Evolutionary conservation across 306 rosid genomes (phyloP).

Genomic region (Castanea crenata): DNA sequence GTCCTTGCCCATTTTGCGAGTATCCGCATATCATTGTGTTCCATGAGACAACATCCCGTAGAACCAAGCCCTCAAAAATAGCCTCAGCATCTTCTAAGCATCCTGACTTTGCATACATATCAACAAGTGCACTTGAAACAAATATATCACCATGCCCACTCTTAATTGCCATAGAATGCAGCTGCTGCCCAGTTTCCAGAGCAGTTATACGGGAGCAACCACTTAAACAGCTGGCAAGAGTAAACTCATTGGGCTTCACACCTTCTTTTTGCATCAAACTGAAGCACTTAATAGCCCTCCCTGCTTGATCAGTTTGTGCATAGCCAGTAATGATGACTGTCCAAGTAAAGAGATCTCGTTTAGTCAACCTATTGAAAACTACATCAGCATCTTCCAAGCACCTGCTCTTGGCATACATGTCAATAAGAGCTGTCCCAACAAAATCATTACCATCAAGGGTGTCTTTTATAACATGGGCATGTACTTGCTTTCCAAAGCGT

Average conservation of each 20-base stretch:
- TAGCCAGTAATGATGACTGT: background rate
- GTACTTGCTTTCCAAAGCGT: constrained; percentile 37
- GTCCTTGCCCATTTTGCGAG: constrained; percentile 31
- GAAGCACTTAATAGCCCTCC: background rate
- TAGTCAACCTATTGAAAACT: constrained; percentile 1
- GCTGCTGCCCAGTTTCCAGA: constrained; percentile 4
- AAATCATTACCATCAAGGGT: constrained; percentile 31
- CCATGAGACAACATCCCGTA: constrained; percentile 30
- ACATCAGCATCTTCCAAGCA: constrained; percentile 20
- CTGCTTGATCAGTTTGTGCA: background rate
- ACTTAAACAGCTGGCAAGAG: constrained; percentile 3
- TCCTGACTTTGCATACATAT: constrained; percentile 45
- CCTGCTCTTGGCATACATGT: constrained; percentile 35
- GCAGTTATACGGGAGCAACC: constrained; percentile 6
- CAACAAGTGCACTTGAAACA: constrained; percentile 27
- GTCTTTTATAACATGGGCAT: constrained; percentile 29
- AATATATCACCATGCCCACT: background rate
- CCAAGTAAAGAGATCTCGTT: constrained; percentile 1
- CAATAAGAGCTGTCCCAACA: constrained; percentile 35
- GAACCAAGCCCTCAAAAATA: constrained; percentile 27
- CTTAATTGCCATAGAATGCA: constrained; percentile 9
- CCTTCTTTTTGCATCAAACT: constrained; percentile 2
- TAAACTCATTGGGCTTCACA: constrained; percentile 2
- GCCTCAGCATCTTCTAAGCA: constrained; percentile 39
- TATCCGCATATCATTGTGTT: constrained; percentile 43